Evolutionary conservation across 2,329 filamentous ascomycete genomes (phyloP), one percentile per base, ranked within the genome.

Genomic region (Nothophoma quercina): DNA sequence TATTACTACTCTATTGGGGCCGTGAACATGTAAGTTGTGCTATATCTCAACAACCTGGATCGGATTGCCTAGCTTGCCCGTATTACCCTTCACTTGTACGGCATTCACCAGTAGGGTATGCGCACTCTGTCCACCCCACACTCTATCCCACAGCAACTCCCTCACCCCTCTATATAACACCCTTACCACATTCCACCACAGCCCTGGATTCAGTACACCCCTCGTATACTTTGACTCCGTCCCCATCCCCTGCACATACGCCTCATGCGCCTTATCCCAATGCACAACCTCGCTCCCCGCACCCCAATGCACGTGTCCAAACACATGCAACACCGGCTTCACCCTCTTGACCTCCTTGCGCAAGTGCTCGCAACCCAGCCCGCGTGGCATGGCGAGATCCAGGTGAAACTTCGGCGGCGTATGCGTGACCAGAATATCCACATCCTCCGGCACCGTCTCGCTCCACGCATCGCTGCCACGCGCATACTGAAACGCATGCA

Each of bases 241-340:
- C 2, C 68, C 68, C 67, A 82, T 79, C 19, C 91, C 79, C n/a
- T 79, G 77, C 74, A 93, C 90, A 74, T 91, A 92, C 1, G 83
- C 83, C 25, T 77, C 77, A 73, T 96, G 90, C 54, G 85, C 83
- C 21, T 86, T 83, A 71, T 95, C 90, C 81, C 89, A 96, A 74
- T 85, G 88, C 8, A 89, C 81, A 0, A 85, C 74, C 65, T 92
- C 86, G 34, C 78, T 79, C 13, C 91, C 92, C 36, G 88, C 83
- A 7, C 85, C 89, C 67, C 83, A 88, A 76, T 96, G 92, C 19
- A 93, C 83, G 73, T 96, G 92, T 1, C 91, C 92, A 70, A 95
- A 96, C 39, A 96, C 83, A 72, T 96, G 91, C 12, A 96, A 77
- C 10, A 79, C 79, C 0, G 92, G 92, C 56, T 84, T 86, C 9